Percentiles rank a stretch among this genome's conserved stretches.
These are phyloP conservation scores for Calonectria pseudoreteaudii DNA, from an alignment of 2,329 filamentous ascomycete species.

Conservation along the genomic window DNA sequence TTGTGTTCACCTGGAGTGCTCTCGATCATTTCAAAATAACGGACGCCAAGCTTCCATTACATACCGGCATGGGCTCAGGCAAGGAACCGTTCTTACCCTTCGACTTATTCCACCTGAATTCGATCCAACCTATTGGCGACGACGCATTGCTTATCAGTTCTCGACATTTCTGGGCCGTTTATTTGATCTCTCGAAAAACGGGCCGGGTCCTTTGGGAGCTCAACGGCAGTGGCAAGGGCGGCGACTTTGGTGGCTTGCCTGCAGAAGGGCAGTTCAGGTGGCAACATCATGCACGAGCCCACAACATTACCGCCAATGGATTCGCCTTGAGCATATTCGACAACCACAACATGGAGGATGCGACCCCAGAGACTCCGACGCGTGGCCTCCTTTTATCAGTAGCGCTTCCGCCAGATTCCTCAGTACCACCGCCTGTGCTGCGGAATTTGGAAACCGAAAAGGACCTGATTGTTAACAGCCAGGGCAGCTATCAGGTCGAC, in stretches of 20 bases:
- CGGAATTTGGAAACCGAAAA: not conserved
- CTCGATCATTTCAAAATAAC: slow-evolving; percentile 45
- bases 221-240: slow-evolving; percentile 38
- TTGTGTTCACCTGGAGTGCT: slow-evolving; percentile 56
- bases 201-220: slow-evolving; percentile 42
- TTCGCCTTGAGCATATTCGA: slow-evolving; percentile 49
- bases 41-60: slow-evolving; percentile 28
- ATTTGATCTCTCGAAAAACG: slow-evolving; percentile 33
- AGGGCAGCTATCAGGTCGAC: slow-evolving; percentile 33
- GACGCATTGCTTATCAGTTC: slow-evolving; percentile 38
- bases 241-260: slow-evolving; percentile 37
- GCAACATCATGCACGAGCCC: slow-evolving; percentile 50
- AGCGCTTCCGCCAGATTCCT: slow-evolving; percentile 27
- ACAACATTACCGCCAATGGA: slow-evolving; percentile 31
- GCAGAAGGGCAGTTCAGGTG: slow-evolving; percentile 48
- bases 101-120: slow-evolving; percentile 44
- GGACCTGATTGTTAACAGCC: slow-evolving; percentile 13
- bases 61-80: slow-evolving; percentile 28
- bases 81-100: slow-evolving; percentile 10
- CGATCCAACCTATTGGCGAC: slow-evolving; percentile 35
- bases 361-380: slow-evolving; percentile 8
- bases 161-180: slow-evolving; percentile 38
- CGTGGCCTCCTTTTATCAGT: slow-evolving; percentile 31
- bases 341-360: slow-evolving; percentile 46
- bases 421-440: slow-evolving; percentile 23